Evolutionary conservation across 2,329 filamentous ascomycete genomes (phyloP).

Genomic region (Colletotrichum sojae): DNA sequence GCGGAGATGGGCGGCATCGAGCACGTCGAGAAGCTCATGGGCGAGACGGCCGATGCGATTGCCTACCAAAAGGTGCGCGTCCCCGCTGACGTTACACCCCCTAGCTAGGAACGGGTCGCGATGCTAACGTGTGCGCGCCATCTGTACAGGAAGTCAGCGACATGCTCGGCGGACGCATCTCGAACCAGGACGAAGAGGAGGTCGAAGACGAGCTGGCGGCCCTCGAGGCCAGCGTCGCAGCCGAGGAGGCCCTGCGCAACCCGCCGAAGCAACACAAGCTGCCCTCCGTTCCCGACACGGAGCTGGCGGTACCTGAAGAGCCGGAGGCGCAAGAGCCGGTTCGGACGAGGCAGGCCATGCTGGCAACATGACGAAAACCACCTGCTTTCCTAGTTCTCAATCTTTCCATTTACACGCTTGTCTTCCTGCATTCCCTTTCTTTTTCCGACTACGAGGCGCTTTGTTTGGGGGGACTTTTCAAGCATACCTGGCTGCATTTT

Average conservation of each 20-base stretch:
- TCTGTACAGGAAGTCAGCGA: conserved; percentile 85
- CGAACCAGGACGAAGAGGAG: conserved; percentile 96
- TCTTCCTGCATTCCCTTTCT: background rate
- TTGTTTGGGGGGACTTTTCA: background rate
- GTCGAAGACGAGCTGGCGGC: conserved; percentile 95
- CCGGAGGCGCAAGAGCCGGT: conserved; percentile 36
- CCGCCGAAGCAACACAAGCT: conserved; percentile 39
- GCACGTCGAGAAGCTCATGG: conserved; percentile 94
- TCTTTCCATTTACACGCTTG: background rate
- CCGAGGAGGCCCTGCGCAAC: conserved; percentile 35
- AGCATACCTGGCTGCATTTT: conserved; percentile 24
- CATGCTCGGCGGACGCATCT: conserved; percentile 89
- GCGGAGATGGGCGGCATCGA: conserved; percentile 96
- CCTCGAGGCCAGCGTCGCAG: conserved; percentile 67
- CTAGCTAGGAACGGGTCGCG: background rate
- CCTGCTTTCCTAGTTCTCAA: background rate
- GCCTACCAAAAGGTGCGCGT: conserved; percentile 85
- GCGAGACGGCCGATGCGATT: conserved; percentile 89
- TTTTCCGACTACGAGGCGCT: conserved; percentile 7
- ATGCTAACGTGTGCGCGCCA: background rate
- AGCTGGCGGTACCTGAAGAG: conserved; percentile 48
- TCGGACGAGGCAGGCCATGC: conserved; percentile 51
- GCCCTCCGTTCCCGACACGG: conserved; percentile 50
- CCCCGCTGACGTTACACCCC: background rate
- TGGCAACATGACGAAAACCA: conserved; percentile 49